phyloP scores from a whole-genome alignment of 176 grass and related monocot species.

The Olyra latifolia region DNA sequence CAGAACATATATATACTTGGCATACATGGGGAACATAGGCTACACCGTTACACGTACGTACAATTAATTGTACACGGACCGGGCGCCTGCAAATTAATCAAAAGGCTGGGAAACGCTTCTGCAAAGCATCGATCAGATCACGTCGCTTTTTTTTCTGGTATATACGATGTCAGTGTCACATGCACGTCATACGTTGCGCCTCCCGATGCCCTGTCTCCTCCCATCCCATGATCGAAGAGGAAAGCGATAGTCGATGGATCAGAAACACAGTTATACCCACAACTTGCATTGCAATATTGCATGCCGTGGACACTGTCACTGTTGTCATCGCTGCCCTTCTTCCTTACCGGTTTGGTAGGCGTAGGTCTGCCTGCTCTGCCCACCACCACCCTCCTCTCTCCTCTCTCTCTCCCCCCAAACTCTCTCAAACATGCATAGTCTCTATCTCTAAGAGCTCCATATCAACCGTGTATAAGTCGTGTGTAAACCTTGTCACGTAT shows the following conservation, averaged over 20 bases:
- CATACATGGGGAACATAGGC: too few species aligned
- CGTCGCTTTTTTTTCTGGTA: not conserved
- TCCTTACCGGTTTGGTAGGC: constrained; percentile 37
- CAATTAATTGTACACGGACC: not conserved
- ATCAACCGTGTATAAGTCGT: too few species aligned
- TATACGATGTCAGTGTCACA: constrained; percentile 13
- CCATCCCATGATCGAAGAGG: not conserved
- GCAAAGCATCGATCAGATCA: not conserved
- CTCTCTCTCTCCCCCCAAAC: not conserved
- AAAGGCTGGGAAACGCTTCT: not conserved
- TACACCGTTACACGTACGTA: too few species aligned
- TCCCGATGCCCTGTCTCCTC: constrained; percentile 27
- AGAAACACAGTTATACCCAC: constrained; percentile 22
- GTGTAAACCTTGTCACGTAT: too few species aligned
- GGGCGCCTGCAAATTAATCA: not conserved
- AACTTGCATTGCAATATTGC: not conserved
- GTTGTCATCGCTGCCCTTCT: not conserved
- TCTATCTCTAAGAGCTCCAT: too few species aligned
- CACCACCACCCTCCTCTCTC: not conserved
- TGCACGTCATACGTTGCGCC: constrained; percentile 8
- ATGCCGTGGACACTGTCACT: not conserved
- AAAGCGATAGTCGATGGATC: not conserved
- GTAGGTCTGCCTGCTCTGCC: constrained; percentile 52
- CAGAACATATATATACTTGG: too few species aligned
- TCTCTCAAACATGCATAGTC: too few species aligned